Conservation (phyloP, 2,329 filamentous ascomycete genomes). For the Ophiosphaerella korrae region DNA sequence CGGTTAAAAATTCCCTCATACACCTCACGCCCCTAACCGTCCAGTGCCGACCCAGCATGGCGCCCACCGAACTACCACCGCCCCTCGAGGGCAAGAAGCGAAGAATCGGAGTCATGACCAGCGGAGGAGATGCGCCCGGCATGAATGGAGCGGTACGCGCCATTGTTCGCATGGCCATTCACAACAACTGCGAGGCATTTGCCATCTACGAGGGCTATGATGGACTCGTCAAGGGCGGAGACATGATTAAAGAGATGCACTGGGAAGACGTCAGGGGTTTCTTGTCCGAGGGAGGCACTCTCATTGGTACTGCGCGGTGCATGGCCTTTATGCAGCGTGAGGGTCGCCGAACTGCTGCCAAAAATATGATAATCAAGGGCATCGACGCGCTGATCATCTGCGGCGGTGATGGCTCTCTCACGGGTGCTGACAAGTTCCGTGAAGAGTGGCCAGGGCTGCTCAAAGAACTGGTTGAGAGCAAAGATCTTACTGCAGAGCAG, state of each 20-base stretch:
- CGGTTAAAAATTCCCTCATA: too few species aligned
- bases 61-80: conserved; percentile 37
- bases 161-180: conserved; percentile 88
- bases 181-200: conserved; percentile 63
- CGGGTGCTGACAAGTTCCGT: conserved; percentile 92
- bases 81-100: conserved; percentile 58
- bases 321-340: conserved; percentile 88
- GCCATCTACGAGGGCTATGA: conserved; percentile 88
- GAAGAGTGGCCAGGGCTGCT: conserved; percentile 89
- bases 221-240: conserved; percentile 85
- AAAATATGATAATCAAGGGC: conserved; percentile 90
- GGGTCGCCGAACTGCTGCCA: conserved; percentile 82
- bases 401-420: conserved; percentile 88
- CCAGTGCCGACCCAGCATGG: conserved; percentile 24
- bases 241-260: conserved; percentile 83
- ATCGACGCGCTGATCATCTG: conserved; percentile 97
- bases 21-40: too few species aligned
- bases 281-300: conserved; percentile 89
- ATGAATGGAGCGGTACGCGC: conserved; percentile 93
- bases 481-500: conserved; percentile 73
- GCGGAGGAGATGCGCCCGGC: conserved; percentile 89
- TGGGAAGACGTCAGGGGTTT: conserved; percentile 97
- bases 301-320: conserved; percentile 94
- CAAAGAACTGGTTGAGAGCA: conserved; percentile 77
- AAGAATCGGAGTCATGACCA: conserved; percentile 89